Percentiles rank a stretch among this genome's conserved stretches.
Conservation (phyloP, 164 flowering plant species). For the Pachysandra terminalis region DNA sequence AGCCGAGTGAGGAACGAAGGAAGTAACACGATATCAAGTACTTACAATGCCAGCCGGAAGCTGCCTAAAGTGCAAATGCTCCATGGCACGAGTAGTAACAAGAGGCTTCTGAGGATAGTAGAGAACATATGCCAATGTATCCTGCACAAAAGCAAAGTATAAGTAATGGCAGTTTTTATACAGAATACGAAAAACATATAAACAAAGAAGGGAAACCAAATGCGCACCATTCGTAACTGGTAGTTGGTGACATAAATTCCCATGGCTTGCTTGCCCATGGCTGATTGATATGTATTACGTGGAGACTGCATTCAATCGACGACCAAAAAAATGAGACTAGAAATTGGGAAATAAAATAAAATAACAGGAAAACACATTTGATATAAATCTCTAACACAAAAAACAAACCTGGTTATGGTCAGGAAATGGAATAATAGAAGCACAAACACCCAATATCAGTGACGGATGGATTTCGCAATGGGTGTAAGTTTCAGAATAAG, state of each 20-base stretch:
- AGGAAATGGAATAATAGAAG: constrained; percentile 98
- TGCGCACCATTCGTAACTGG: constrained; percentile 86
- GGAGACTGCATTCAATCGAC: too few species aligned
- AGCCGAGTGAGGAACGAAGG: background rate
- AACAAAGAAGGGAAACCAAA: background rate
- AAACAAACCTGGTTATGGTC: constrained; percentile 88
- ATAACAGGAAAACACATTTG: background rate
- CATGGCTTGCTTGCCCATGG: constrained; percentile 99
- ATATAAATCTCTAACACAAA: background rate
- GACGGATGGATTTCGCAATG: constrained; percentile 99
- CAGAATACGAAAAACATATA: background rate
- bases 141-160: constrained; percentile 44
- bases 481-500: constrained; percentile 85
- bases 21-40: background rate
- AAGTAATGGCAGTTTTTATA: background rate
- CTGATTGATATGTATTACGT: constrained; percentile 98
- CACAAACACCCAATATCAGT: constrained; percentile 95
- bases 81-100: constrained; percentile 98
- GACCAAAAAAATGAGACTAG: background rate
- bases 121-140: constrained; percentile 94
- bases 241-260: constrained; percentile 98
- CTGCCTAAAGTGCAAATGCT: constrained; percentile 94
- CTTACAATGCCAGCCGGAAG: constrained; percentile 98
- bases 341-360: background rate
- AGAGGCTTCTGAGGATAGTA: constrained; percentile 98